Percentiles rank a stretch among this genome's conserved stretches.
Conservation (phyloP, 352 stramenopile genomes). For the Pythium aristosporum region DNA sequence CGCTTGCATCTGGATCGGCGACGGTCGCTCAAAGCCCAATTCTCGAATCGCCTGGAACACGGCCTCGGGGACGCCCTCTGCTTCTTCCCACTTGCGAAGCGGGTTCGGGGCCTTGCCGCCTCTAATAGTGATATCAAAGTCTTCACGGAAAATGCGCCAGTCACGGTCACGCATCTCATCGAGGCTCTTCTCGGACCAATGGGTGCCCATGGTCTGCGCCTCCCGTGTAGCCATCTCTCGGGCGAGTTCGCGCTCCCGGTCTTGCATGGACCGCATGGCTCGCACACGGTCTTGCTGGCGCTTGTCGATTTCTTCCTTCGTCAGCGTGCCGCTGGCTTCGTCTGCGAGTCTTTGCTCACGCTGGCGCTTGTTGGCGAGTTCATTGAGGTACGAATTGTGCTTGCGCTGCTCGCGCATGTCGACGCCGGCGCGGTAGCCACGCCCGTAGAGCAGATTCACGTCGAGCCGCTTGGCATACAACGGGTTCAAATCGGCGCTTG, state of each 20-base stretch:
- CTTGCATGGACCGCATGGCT: constrained; percentile 71
- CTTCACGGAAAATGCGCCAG: constrained; percentile 99
- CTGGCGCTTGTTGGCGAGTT: constrained; percentile 86
- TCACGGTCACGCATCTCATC: constrained; percentile 95
- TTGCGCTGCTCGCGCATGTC: constrained; percentile 94
- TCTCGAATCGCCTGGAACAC: constrained; percentile 91
- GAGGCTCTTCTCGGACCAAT: constrained; percentile 95
- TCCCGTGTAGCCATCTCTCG: constrained; percentile 67
- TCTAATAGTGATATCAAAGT: constrained; percentile 98
- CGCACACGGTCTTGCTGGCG: constrained; percentile 71
- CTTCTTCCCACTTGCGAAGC: constrained; percentile 92
- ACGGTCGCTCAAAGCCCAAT: constrained; percentile 95
- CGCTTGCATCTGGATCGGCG: constrained; percentile 97
- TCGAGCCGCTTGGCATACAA: constrained; percentile 89
- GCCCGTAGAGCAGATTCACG: constrained; percentile 90
- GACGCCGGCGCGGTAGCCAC: constrained; percentile 91
- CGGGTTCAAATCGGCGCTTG: constrained; percentile 88
- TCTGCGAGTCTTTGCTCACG: constrained; percentile 72
- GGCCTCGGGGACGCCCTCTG: constrained; percentile 47
- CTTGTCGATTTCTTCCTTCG: constrained; percentile 53
- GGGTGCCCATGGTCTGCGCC: constrained; percentile 72
- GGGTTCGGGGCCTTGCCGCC: constrained; percentile 89
- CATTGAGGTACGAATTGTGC: constrained; percentile 86
- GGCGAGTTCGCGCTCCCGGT: constrained; percentile 54
- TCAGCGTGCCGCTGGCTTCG: constrained; percentile 58